Conservation (phyloP, 78 protist species). For the Speleostelium caveatum region DNA sequence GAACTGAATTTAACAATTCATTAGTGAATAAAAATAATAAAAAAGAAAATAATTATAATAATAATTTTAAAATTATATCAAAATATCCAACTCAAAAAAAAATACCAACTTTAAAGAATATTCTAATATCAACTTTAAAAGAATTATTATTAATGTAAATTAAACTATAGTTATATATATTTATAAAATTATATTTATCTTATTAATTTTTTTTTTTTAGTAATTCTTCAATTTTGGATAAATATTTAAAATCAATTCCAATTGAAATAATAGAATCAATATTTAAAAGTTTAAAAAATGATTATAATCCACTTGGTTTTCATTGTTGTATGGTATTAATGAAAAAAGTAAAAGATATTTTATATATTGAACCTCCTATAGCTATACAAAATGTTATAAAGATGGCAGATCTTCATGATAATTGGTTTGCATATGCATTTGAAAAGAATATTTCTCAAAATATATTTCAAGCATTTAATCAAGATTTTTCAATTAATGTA, state of each 20-base stretch:
- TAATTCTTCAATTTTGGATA: not conserved
- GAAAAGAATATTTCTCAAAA: conserved; percentile 51
- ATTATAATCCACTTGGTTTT: conserved; percentile 48
- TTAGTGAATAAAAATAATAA: not conserved
- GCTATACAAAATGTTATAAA: not conserved
- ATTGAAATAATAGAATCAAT: conserved; percentile 8
- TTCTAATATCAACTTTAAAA: conserved; percentile 9
- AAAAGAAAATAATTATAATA: not conserved
- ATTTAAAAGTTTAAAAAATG: not conserved
- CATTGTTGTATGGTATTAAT: not conserved
- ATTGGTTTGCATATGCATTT: conserved; percentile 46
- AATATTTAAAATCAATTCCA: conserved; percentile 10
- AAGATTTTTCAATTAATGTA: conserved; percentile 16
- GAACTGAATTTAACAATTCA: not conserved
- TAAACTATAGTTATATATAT: not conserved
- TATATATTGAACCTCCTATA: not conserved
- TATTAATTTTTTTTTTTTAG: not conserved
- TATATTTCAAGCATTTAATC: conserved; percentile 28
- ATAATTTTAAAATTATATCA: not conserved
- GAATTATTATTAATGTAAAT: conserved; percentile 25
- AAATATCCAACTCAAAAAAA: not conserved
- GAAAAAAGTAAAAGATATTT: not conserved
- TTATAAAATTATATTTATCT: not conserved
- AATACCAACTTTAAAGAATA: conserved; percentile 23
- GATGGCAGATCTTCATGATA: conserved; percentile 7